Conservation (phyloP, 2,329 filamentous ascomycete genomes). For the Epichloe sp. region DNA sequence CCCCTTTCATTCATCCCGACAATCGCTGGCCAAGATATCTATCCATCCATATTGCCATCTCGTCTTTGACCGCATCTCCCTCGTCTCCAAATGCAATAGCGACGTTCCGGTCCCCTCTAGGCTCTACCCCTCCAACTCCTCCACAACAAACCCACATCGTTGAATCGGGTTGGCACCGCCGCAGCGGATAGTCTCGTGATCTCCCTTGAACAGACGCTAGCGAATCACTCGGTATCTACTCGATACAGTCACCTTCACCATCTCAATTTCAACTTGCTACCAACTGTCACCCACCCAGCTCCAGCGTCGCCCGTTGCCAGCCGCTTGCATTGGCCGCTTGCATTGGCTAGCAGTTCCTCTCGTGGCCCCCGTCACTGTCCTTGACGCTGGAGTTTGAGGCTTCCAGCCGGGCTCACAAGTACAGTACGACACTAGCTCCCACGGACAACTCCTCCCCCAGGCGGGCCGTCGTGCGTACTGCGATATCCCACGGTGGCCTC, state of each 20-base stretch:
- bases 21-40: too few relatives aligned
- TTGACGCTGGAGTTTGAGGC: neutral
- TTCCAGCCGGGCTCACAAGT: neutral
- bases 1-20: neutral
- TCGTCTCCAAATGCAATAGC: neutral
- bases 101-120: neutral
- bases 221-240: neutral
- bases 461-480: conserved; percentile 10
- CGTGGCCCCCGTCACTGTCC: conserved; percentile 9
- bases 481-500: conserved; percentile 13
- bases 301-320: conserved; percentile 2
- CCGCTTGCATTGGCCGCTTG: conserved; percentile 18
- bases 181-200: neutral
- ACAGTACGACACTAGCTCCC: conserved; percentile 5
- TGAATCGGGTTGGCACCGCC: neutral
- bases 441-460: conserved; percentile 7
- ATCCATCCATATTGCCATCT: neutral
- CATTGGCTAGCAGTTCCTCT: conserved; percentile 16
- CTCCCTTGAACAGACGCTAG: neutral
- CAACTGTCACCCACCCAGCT: conserved; percentile 2
- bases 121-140: conserved; percentile 3
- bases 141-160: conserved; percentile 3
- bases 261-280: conserved; percentile 1
- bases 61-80: neutral
- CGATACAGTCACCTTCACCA: conserved; percentile 1